Conservation (phyloP, 768 basidiomycete species). For the Xerocomellus intermedius region DNA sequence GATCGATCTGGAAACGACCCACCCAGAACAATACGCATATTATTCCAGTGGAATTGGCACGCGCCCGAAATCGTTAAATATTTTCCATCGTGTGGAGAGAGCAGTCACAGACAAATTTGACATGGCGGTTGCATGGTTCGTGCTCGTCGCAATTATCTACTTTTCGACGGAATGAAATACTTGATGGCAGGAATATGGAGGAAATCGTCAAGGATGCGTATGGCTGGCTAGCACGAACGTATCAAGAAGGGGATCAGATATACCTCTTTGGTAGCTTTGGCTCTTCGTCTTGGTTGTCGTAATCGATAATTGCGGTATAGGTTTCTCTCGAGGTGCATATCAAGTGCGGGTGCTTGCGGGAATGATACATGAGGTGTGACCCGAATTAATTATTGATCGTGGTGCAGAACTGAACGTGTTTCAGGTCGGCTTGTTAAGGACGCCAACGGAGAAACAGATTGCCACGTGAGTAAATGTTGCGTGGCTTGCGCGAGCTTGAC, state of each 20-base stretch:
- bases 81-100: slow-evolving; percentile 19
- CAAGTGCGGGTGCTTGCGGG: slow-evolving; percentile 40
- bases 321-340: slow-evolving; percentile 46
- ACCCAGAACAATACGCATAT: slow-evolving; percentile 31
- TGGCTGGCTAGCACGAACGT: slow-evolving; percentile 32
- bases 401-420: neutral
- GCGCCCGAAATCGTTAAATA: slow-evolving; percentile 27
- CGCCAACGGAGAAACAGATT: slow-evolving; percentile 22
- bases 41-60: slow-evolving; percentile 42
- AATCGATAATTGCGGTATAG: slow-evolving; percentile 4
- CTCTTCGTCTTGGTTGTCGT: neutral
- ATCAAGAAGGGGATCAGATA: slow-evolving; percentile 34
- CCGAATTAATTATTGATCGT: too few relatives aligned
- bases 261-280: slow-evolving; percentile 32
- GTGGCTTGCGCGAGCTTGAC: neutral
- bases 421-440: slow-evolving; percentile 7
- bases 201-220: slow-evolving; percentile 34
- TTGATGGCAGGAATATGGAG: slow-evolving; percentile 33
- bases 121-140: slow-evolving; percentile 39
- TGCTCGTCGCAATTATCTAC: neutral
- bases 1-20: slow-evolving; percentile 20
- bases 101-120: slow-evolving; percentile 30
- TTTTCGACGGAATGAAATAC: neutral
- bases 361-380: slow-evolving; percentile 38
- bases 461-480: slow-evolving; percentile 13